A percentile compares a stretch with the other conserved stretches of the same genome.
Conservation (phyloP, 163 green algal genomes). For the Scenedesmus sp. region DNA sequence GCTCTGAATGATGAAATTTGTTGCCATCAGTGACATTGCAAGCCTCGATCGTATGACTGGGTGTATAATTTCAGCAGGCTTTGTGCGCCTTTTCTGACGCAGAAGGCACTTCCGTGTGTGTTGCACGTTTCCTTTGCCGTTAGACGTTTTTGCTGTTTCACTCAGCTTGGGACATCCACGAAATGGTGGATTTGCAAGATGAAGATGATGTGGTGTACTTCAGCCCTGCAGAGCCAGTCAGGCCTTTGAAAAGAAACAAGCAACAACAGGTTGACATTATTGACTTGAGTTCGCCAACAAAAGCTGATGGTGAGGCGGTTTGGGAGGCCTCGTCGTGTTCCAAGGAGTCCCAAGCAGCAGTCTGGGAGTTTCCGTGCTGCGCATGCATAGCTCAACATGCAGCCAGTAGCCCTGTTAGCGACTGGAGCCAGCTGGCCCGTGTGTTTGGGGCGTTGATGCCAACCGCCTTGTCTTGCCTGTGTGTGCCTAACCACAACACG, state of each 20-base stretch:
- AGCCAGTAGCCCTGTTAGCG: neutral
- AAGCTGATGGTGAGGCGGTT: neutral
- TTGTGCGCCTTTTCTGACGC: neutral
- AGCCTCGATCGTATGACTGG: neutral
- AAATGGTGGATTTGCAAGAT: neutral
- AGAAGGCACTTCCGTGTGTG: neutral
- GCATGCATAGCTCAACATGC: neutral
- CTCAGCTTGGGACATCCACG: neutral
- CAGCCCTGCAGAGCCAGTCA: neutral
- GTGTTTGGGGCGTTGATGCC: neutral
- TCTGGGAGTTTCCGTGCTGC: neutral
- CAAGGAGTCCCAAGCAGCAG: neutral
- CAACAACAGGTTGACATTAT: neutral
- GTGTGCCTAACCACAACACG: neutral
- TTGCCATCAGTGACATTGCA: neutral
- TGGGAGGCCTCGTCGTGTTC: neutral
- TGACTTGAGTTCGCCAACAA: neutral
- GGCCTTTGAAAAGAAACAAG: neutral
- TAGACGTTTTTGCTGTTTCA: neutral
- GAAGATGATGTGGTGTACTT: neutral
- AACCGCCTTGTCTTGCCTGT: neutral
- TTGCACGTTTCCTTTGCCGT: neutral
- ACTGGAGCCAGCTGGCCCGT: neutral
- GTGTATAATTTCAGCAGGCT: neutral
- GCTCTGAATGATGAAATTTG: neutral